These are phyloP conservation scores for Lithohypha guttulata DNA, from an alignment of 2,329 filamentous ascomycete genomes.

Conservation along the genomic window DNA sequence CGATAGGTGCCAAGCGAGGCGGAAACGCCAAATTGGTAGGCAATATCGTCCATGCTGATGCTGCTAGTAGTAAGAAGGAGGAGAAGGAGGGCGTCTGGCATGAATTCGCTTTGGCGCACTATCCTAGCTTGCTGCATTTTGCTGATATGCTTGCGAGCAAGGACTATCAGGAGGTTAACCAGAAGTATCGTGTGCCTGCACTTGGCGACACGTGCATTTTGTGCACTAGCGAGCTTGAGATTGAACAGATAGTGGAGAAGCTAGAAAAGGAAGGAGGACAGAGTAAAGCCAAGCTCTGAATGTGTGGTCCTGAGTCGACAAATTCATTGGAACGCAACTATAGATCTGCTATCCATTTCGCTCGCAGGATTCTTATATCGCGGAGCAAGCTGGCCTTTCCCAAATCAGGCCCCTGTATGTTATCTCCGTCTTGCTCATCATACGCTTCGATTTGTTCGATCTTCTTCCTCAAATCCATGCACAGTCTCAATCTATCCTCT, in stretches of 20 bases:
- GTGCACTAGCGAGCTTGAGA: slow-evolving; percentile 42
- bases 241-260: slow-evolving; percentile 22
- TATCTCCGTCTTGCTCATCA: too few species aligned
- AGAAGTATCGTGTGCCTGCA: slow-evolving; percentile 39
- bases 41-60: slow-evolving; percentile 34
- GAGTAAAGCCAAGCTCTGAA: too few species aligned
- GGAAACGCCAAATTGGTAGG: slow-evolving; percentile 53
- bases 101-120: slow-evolving; percentile 55
- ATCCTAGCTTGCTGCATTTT: slow-evolving; percentile 52
- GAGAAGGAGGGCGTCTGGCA: slow-evolving; percentile 40
- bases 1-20: slow-evolving; percentile 43
- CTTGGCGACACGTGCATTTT: slow-evolving; percentile 44
- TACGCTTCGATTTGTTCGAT: too few species aligned
- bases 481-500: too few species aligned
- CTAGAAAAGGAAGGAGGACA: too few species aligned
- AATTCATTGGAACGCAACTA: too few species aligned
- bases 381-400: too few species aligned
- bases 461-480: too few species aligned
- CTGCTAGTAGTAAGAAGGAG: neutral
- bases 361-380: too few species aligned
- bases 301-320: too few species aligned
- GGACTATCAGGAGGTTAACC: slow-evolving; percentile 51
- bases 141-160: slow-evolving; percentile 48
- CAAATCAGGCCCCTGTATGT: too few species aligned
- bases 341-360: too few species aligned